Evolutionary conservation across 805 yeast genomes (phyloP).

Genomic region (Schwanniomyces yamadae): DNA sequence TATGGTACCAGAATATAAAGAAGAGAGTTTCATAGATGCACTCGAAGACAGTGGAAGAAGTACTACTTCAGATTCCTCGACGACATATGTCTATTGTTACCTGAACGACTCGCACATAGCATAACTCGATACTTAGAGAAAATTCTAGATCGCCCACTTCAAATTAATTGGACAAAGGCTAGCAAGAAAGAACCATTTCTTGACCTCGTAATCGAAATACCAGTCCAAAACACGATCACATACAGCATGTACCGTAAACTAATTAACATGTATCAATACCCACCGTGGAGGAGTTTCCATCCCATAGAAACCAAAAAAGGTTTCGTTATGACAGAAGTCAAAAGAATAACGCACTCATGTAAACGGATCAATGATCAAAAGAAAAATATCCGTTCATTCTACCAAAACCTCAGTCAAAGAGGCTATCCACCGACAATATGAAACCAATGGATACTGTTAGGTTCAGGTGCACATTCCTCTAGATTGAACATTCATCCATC

Average conservation of each 20-base stretch:
- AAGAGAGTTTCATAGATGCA: too few relatives aligned
- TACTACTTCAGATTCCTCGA: too few relatives aligned
- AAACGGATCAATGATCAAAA: background rate
- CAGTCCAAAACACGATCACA: background rate
- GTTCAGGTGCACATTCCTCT: background rate
- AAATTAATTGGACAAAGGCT: background rate
- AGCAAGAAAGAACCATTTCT: background rate
- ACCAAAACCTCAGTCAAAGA: background rate
- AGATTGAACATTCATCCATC: background rate
- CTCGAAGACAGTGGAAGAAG: too few relatives aligned
- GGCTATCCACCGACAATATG: background rate
- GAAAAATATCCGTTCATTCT: background rate
- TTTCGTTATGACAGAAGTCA: background rate
- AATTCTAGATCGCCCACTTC: background rate
- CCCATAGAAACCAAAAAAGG: background rate
- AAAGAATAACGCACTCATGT: background rate
- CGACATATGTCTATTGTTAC: too few relatives aligned
- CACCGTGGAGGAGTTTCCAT: background rate
- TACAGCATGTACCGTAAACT: background rate
- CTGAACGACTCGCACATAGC: background rate
- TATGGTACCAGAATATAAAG: too few relatives aligned
- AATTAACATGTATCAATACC: background rate
- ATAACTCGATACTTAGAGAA: background rate
- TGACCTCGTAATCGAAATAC: background rate
- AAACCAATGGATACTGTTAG: background rate